Conservation (phyloP, 169 alveolate species). For the Plasmodium vivax region DNA sequence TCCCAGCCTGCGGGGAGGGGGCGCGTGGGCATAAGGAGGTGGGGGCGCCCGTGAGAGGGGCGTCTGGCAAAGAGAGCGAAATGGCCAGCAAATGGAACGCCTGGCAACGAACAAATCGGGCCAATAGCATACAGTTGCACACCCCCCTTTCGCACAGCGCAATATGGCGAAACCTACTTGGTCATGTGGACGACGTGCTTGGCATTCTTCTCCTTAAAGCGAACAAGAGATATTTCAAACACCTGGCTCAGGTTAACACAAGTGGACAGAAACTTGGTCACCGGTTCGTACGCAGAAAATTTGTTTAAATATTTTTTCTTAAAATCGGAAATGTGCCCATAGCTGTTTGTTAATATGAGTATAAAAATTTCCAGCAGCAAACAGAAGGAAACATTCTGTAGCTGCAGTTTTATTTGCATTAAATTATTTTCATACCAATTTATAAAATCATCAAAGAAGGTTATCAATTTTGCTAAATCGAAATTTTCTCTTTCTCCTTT, state of each 20-base stretch:
- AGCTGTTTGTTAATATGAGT: slow-evolving; percentile 42
- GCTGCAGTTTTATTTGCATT: slow-evolving; percentile 58
- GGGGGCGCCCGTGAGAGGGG: too few relatives aligned
- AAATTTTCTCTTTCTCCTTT: slow-evolving; percentile 21
- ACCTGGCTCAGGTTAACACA: slow-evolving; percentile 70
- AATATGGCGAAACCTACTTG: slow-evolving; percentile 7
- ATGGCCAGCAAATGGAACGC: neutral
- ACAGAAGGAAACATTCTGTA: slow-evolving; percentile 64
- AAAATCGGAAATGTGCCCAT: slow-evolving; percentile 18
- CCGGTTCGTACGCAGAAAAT: slow-evolving; percentile 65
- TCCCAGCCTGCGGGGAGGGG: slow-evolving; percentile 31
- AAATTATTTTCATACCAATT: slow-evolving; percentile 73
- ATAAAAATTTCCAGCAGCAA: slow-evolving; percentile 59
- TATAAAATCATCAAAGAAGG: slow-evolving; percentile 47
- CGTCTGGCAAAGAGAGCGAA: neutral
- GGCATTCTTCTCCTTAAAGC: slow-evolving; percentile 65
- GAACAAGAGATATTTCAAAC: slow-evolving; percentile 66
- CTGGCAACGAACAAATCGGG: neutral
- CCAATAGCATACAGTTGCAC: neutral
- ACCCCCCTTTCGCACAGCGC: neutral
- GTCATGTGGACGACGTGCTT: slow-evolving; percentile 67
- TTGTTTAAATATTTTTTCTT: slow-evolving; percentile 67
- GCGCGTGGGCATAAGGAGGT: too few relatives aligned
- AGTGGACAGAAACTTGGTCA: slow-evolving; percentile 28
- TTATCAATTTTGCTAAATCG: slow-evolving; percentile 13